Base-by-base conservation (phyloP, 2,329 filamentous ascomycete genomes). In the Aspergillus felis region DNA sequence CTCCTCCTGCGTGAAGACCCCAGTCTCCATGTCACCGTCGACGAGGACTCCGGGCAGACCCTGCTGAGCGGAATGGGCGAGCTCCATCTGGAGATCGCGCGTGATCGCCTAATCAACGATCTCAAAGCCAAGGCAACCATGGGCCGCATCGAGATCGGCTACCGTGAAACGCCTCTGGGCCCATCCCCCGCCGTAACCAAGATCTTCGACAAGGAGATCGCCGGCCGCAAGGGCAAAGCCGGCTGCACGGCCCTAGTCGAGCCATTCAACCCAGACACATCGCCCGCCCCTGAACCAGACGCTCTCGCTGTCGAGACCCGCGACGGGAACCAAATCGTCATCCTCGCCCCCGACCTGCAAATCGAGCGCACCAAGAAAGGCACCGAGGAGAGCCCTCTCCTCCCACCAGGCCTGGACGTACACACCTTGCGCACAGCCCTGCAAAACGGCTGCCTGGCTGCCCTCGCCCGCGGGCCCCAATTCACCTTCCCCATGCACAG, bases 11-110 rank as follows among this genome's bases (percentile, higher is more conserved):
- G 94, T 64, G 94, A 99, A 77, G 94, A 99, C 67, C 94, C 94
- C 0, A 97, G 92, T 72, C 79, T 99, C 24, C 86, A 94, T 56
- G 90, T 96, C 70, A 89, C 83, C 38, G 81, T 90, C 29, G 91
- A 97, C 66, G 86, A 93, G 60, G 94, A 97, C 71, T 92, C 91
- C 1, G 94, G 94, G 1, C 92, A 96, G 68, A 97, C 94, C 50
- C 88, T 96, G 32, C 82, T 99, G 0, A 92, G 92, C 54, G 94
- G 94, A 3, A 97, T 99, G 94, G 94, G 94, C 7, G 91, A 96
- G 67, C 83, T 99, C 28, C 94, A 99, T 74, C 82, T 99, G 0
- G 94, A 99, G 67, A 94, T 99, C 51, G 92, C 93, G 0, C 81
- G 91, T 51, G 91, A 97, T 73, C 85, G 92, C 47, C 84, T 99